These are phyloP conservation scores for Actinomortierella ambigua DNA, from an alignment of 371 early-diverging fungal genomes.

Conservation along the genomic window DNA sequence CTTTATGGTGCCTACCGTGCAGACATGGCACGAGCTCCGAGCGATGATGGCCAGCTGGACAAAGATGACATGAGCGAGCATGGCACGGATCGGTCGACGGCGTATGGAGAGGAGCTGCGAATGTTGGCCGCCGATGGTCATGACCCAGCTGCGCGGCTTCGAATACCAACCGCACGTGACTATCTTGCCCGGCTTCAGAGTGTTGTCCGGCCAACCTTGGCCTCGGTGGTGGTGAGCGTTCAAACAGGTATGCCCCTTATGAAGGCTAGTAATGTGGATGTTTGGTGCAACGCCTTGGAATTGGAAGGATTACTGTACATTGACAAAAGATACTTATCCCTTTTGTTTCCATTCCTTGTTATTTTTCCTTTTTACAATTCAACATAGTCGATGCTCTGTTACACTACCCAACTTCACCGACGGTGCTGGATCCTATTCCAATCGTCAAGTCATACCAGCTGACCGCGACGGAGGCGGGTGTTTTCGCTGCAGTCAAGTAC, in stretches of 20 bases:
- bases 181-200: slow-evolving; percentile 1
- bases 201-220: slow-evolving; percentile 28
- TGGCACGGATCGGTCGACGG: slow-evolving; percentile 40
- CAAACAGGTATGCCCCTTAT: slow-evolving; percentile 42
- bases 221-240: slow-evolving; percentile 16
- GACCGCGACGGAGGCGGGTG: slow-evolving; percentile 58
- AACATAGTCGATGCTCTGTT: slow-evolving; percentile 39
- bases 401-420: slow-evolving; percentile 41
- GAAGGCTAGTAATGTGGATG: too few species aligned
- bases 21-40: too few species aligned
- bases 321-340: too few species aligned
- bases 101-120: slow-evolving; percentile 42
- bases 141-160: neutral
- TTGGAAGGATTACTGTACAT: too few species aligned
- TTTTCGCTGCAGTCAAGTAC: slow-evolving; percentile 62
- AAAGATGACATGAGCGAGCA: slow-evolving; percentile 38
- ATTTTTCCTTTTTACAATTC: neutral
- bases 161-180: slow-evolving; percentile 7
- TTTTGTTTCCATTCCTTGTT: neutral
- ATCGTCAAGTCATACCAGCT: slow-evolving; percentile 51
- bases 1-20: too few species aligned
- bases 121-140: slow-evolving; percentile 30
- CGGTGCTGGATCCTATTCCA: slow-evolving; percentile 15
- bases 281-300: too few species aligned
- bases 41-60: too few species aligned